phyloP scores from a whole-genome alignment of 176 grass and related monocot genomes.

The Echinochloa phyllopogon region DNA sequence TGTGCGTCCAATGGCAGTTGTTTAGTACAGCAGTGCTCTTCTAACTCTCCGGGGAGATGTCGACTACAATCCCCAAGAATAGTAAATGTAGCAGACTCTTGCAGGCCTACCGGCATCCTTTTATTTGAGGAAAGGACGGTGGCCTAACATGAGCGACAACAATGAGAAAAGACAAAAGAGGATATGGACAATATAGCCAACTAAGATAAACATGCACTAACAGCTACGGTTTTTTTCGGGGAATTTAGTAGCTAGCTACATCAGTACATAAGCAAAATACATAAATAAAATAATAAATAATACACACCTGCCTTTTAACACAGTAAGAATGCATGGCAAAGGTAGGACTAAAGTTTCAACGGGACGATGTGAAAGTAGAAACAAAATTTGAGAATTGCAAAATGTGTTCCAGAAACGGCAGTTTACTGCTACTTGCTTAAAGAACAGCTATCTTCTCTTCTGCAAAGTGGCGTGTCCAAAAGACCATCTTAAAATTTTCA shows the following conservation, averaged over 20 bases:
- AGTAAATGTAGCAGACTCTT: slow-evolving; percentile 58
- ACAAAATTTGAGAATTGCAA: neutral
- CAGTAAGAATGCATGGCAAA: neutral
- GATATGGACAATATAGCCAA: slow-evolving; percentile 26
- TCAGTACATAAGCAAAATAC: neutral
- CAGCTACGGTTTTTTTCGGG: neutral
- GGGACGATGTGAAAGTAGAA: neutral
- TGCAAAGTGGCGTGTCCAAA: neutral
- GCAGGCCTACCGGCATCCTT: slow-evolving; percentile 64
- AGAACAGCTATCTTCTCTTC: neutral
- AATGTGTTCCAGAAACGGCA: slow-evolving; percentile 9
- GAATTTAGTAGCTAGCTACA: neutral
- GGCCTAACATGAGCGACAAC: slow-evolving; percentile 55
- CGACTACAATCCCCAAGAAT: slow-evolving; percentile 63
- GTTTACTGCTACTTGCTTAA: neutral
- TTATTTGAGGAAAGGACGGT: slow-evolving; percentile 59
- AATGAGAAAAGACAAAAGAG: slow-evolving; percentile 39
- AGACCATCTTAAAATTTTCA: neutral
- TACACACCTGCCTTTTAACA: neutral
- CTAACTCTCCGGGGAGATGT: slow-evolving; percentile 39
- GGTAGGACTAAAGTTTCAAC: neutral
- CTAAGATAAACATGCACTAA: slow-evolving; percentile 5
- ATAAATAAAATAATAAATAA: too few relatives aligned
- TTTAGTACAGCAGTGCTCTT: slow-evolving; percentile 43
- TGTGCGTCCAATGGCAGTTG: slow-evolving; percentile 17